Evolutionary conservation across 495 filamentous ascomycete genomes (phyloP), one percentile per base, ranked within the genome.

Genomic region (Hypoxylon fragiforme): DNA sequence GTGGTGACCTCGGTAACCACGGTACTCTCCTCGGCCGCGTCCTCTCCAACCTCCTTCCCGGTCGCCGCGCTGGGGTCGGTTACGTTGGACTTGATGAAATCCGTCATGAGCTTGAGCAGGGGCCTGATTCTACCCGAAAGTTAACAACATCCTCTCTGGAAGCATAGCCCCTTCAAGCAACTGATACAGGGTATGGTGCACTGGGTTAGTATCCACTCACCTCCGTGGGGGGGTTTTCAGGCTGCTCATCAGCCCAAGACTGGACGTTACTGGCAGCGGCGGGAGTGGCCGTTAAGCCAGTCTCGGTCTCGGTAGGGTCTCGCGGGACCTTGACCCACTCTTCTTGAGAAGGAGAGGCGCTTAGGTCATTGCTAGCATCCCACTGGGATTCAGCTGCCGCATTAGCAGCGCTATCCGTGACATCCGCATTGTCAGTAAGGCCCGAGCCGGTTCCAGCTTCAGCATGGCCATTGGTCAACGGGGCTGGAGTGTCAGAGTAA

Each of bases 261-360:
- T 79, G 77, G n/a, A 73, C 71, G 50, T 77, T 80, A 44, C 70
- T 68, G 24, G 72, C 67, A 16, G 80, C 73, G 15, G 80, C 83
- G 18, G 84, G 78, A 6, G 80, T 84, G 7, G 82, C 81, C n/a
- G 78, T 65, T 9, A 83, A 62, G 13, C 81, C 79, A 57, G 78
- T 85, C 39, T 94, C 91, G 9, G 87, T 86, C 69, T 95, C 90
- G 28, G 82, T 74, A 30, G 88, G 82, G 64, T 78, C 70, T 50
- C 88, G 87, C 32, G 88, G 83, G 34, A 91, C 81, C 67, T 72
- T 67, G 3, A 91, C 85, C 86, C 85, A 95, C 54, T 82, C 82
- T 57, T 94, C 87, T 6, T 83, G 79, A 12, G 74, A 70, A 26
- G 64, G 54, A 39, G 79, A 70, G 70, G 83, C 59, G 72, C 76